Conservation (phyloP, 2,329 filamentous ascomycete genomes). For the Escovopsis sp. region DNA sequence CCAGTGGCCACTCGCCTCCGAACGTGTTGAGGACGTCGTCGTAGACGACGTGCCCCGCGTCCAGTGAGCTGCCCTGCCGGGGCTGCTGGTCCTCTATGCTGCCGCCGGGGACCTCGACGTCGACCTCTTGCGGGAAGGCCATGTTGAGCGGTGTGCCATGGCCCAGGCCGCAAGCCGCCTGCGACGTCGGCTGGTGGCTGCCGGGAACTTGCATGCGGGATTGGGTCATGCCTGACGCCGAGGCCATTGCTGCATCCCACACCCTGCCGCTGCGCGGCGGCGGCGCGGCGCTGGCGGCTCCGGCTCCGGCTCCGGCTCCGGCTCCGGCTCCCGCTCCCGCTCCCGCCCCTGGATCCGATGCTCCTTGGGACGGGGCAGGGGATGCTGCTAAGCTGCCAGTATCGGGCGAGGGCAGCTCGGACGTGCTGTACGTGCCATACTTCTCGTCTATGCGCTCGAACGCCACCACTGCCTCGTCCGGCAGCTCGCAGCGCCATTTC, state of each 20-base stretch:
- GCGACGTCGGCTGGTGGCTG: conserved; percentile 6
- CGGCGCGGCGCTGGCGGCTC: too few species aligned
- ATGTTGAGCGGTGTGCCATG: conserved; percentile 6
- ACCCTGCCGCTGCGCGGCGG: conserved; percentile 13
- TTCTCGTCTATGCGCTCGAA: conserved; percentile 66
- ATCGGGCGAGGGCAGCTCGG: conserved; percentile 41
- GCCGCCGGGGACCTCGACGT: conserved; percentile 1
- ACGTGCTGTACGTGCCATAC: conserved; percentile 56
- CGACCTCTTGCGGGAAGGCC: conserved; percentile 3
- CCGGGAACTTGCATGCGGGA: conserved; percentile 17
- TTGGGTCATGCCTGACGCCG: conserved; percentile 14
- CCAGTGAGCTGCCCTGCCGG: conserved; percentile 5
- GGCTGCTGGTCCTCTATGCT: background rate
- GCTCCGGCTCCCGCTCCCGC: too few species aligned
- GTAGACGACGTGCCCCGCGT: conserved; percentile 10
- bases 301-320: too few species aligned
- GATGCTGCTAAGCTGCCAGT: conserved; percentile 13
- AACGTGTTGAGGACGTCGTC: conserved; percentile 9
- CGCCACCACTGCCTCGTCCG: conserved; percentile 63
- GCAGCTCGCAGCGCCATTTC: conserved; percentile 82
- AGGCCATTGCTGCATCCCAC: too few species aligned
- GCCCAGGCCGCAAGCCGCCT: conserved; percentile 3
- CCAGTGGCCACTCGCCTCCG: conserved; percentile 11
- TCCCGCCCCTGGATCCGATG: conserved; percentile 15
- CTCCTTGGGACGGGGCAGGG: conserved; percentile 12